These are phyloP conservation scores for Tolypocladium guangdongense DNA, from an alignment of 2,329 filamentous ascomycete species.

Conservation along the genomic window DNA sequence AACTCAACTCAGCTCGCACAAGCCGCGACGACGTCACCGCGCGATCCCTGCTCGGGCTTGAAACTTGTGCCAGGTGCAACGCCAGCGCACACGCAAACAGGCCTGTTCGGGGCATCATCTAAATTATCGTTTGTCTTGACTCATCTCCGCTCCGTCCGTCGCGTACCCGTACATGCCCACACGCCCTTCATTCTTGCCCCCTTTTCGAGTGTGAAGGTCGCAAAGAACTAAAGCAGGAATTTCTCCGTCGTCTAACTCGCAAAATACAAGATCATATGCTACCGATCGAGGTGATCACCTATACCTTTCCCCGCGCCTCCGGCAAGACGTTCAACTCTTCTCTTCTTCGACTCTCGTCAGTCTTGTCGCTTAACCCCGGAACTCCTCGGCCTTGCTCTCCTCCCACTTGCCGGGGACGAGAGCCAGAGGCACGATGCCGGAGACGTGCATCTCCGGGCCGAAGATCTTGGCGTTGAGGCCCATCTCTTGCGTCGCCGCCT, in stretches of 20 bases:
- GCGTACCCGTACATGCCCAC: conserved; percentile 2
- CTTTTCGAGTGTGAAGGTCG: not conserved
- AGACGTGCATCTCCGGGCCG: conserved; percentile 85
- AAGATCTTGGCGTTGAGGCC: conserved; percentile 61
- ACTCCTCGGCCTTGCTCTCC: conserved; percentile 50
- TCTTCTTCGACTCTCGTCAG: not conserved
- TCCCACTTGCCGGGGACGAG: conserved; percentile 58
- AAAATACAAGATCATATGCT: conserved; percentile 20
- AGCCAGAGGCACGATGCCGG: conserved; percentile 89
- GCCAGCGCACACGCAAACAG: not conserved
- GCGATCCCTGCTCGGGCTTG: not conserved
- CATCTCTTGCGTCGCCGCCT: conserved; percentile 87
- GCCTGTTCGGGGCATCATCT: not conserved
- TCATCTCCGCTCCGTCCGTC: not conserved
- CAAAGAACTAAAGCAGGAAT: not conserved
- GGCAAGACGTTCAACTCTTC: conserved; percentile 1
- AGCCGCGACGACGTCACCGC: not conserved
- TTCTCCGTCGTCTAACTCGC: conserved; percentile 20
- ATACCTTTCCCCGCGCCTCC: conserved; percentile 3
- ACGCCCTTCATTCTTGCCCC: conserved; percentile 1
- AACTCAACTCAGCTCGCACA: not conserved
- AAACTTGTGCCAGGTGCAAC: not conserved
- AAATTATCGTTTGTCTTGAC: not conserved
- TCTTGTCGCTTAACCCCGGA: conserved; percentile 35
- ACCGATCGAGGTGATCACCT: conserved; percentile 8